These are phyloP conservation scores for Mycena belliarum DNA, from an alignment of 768 basidiomycete species.

Conservation along the genomic window DNA sequence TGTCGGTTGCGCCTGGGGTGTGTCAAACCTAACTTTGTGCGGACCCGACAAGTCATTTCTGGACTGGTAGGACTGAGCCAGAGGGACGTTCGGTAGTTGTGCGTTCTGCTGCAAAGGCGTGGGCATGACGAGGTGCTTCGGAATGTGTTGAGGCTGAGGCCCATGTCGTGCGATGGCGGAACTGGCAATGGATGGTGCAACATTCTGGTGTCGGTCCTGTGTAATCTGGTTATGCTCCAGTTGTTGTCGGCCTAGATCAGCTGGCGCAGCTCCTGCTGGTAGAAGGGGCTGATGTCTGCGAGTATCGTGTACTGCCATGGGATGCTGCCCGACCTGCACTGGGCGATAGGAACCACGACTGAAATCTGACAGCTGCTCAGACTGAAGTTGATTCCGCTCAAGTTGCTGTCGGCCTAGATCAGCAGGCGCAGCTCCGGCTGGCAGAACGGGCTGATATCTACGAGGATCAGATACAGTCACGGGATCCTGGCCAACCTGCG, in stretches of 20 bases:
- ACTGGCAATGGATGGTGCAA: constrained; percentile 17
- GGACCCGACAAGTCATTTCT: constrained; percentile 11
- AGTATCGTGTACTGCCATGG: constrained; percentile 7
- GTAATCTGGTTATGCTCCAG: too few species aligned
- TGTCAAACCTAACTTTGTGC: constrained; percentile 19
- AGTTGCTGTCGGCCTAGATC: neutral
- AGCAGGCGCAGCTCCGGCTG: neutral
- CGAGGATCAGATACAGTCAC: constrained; percentile 6
- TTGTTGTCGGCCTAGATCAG: too few species aligned
- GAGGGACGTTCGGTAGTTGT: constrained; percentile 8
- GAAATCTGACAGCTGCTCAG: neutral
- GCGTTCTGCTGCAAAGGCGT: constrained; percentile 53
- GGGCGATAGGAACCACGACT: neutral
- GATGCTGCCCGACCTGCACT: neutral
- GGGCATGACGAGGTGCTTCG: constrained; percentile 75
- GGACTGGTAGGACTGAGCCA: neutral
- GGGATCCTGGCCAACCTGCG: neutral
- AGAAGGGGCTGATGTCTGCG: constrained; percentile 1
- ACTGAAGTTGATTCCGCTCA: neutral
- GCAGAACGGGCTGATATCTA: constrained; percentile 1
- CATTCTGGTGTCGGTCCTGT: constrained; percentile 8
- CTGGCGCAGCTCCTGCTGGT: too few species aligned
- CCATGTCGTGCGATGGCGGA: constrained; percentile 15
- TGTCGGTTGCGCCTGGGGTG: constrained; percentile 8
- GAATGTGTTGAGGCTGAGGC: constrained; percentile 41